A percentile compares a stretch with the other conserved stretches of the same genome.
Evolutionary conservation across 1,284 basidiomycete genomes (phyloP).

Genomic region (Ganoderma lingzhi): DNA sequence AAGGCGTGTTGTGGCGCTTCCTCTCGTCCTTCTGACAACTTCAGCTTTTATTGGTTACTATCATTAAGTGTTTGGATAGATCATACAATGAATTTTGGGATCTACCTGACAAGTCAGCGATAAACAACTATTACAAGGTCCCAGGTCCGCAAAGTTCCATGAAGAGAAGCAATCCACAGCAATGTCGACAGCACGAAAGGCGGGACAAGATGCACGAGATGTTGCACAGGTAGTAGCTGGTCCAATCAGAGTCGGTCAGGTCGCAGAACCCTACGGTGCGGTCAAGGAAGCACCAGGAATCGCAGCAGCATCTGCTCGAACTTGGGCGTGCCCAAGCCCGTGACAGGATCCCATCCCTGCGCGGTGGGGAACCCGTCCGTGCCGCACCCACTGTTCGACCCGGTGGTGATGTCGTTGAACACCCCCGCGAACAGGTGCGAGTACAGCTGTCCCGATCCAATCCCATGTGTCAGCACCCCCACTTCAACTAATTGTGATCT

Average conservation of each 20-base stretch:
- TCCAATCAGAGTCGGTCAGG: neutral
- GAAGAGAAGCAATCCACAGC: neutral
- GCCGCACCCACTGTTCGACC: constrained; percentile 36
- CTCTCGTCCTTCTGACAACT: neutral
- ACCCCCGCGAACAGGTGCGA: constrained; percentile 36
- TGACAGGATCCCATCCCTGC: constrained; percentile 49
- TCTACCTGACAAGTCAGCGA: neutral
- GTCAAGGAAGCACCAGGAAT: constrained; percentile 30
- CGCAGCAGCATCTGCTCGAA: constrained; percentile 27
- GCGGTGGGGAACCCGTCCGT: constrained; percentile 34
- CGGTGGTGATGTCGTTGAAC: constrained; percentile 52
- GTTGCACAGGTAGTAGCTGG: neutral
- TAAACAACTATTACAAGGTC: neutral
- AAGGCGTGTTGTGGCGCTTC: neutral
- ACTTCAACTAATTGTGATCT: constrained; percentile 20
- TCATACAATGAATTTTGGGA: neutral
- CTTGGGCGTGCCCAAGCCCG: constrained; percentile 37
- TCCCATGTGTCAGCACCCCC: constrained; percentile 27
- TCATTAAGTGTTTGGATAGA: neutral
- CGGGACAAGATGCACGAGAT: neutral
- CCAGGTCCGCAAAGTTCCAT: neutral
- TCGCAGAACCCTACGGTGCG: neutral
- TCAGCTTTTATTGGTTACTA: neutral
- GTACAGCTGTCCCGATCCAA: constrained; percentile 44
- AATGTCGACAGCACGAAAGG: neutral